These are phyloP conservation scores for Teratosphaeria nubilosa DNA, from an alignment of 2,329 filamentous ascomycete species.

Conservation along the genomic window DNA sequence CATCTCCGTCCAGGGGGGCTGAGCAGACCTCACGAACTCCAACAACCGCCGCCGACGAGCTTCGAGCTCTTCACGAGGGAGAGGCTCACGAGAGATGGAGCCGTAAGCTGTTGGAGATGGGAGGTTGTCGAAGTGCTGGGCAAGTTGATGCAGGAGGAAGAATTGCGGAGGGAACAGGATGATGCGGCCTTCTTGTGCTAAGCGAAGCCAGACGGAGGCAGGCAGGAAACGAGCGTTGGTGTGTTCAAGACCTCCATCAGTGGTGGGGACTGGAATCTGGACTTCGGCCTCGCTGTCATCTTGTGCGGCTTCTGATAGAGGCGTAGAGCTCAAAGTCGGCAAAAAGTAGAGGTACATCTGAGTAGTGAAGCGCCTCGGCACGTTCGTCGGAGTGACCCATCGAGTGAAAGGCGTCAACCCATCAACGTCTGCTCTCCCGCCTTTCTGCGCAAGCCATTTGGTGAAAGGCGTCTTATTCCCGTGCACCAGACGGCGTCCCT, in stretches of 20 bases:
- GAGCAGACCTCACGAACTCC: constrained; percentile 40
- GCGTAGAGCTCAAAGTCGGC: constrained; percentile 39
- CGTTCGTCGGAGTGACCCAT: constrained; percentile 73
- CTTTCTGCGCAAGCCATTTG: constrained; percentile 51
- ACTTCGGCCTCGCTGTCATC: constrained; percentile 34
- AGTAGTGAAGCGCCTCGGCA: constrained; percentile 73
- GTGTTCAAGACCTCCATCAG: constrained; percentile 59
- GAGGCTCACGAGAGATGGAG: constrained; percentile 14
- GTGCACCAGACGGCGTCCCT: constrained; percentile 60
- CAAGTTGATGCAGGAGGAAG: constrained; percentile 53
- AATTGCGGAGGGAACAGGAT: constrained; percentile 87
- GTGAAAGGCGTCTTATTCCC: constrained; percentile 53
- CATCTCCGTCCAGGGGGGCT: constrained; percentile 34
- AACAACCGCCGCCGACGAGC: constrained; percentile 45
- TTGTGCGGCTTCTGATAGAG: constrained; percentile 12
- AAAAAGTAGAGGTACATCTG: constrained; percentile 96
- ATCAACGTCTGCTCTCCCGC: constrained; percentile 55
- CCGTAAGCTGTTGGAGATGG: constrained; percentile 21
- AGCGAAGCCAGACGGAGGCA: constrained; percentile 57
- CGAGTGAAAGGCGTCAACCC: constrained; percentile 72
- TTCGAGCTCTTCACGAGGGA: constrained; percentile 31
- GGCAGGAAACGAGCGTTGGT: constrained; percentile 71
- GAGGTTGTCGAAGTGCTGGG: constrained; percentile 22
- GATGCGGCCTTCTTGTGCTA: constrained; percentile 55
- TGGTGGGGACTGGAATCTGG: constrained; percentile 57